Evolutionary conservation across 208 protist genomes (phyloP).

Genomic region (Trypanosoma conorhini): DNA sequence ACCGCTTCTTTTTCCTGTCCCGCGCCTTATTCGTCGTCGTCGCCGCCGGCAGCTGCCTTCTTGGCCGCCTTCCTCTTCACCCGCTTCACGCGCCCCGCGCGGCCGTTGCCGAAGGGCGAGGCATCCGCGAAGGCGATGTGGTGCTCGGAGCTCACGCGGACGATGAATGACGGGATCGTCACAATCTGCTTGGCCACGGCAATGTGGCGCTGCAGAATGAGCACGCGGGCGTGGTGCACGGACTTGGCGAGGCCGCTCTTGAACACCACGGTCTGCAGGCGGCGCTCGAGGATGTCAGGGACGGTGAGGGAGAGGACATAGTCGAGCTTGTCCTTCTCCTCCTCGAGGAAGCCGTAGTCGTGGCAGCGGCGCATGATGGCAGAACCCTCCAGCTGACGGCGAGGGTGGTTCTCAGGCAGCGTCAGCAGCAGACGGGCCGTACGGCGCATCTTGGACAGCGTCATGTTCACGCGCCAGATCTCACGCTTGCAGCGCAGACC

Average conservation of each 20-base stretch:
- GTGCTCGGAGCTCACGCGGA: slow-evolving; percentile 98
- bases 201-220: slow-evolving; percentile 99
- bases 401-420: slow-evolving; percentile 98
- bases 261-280: slow-evolving; percentile 99
- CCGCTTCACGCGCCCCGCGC: slow-evolving; percentile 96
- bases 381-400: slow-evolving; percentile 97
- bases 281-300: slow-evolving; percentile 99
- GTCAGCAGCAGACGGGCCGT: slow-evolving; percentile 99
- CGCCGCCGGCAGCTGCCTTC: slow-evolving; percentile 58
- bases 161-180: slow-evolving; percentile 99
- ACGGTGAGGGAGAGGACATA: slow-evolving; percentile 99
- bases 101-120: slow-evolving; percentile 96
- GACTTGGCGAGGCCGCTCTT: slow-evolving; percentile 99
- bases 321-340: slow-evolving; percentile 99
- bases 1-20: not conserved
- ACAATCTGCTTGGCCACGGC: slow-evolving; percentile 99
- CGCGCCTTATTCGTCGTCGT: slow-evolving; percentile 39
- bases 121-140: slow-evolving; percentile 98
- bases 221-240: slow-evolving; percentile 99
- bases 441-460: slow-evolving; percentile 99
- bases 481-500: slow-evolving; percentile 99
- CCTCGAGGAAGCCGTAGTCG: slow-evolving; percentile 98
- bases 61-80: slow-evolving; percentile 84
- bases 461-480: slow-evolving; percentile 99
- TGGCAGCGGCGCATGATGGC: slow-evolving; percentile 99